Conservation (phyloP, 768 basidiomycete species). For the Mycena leptocephala region DNA sequence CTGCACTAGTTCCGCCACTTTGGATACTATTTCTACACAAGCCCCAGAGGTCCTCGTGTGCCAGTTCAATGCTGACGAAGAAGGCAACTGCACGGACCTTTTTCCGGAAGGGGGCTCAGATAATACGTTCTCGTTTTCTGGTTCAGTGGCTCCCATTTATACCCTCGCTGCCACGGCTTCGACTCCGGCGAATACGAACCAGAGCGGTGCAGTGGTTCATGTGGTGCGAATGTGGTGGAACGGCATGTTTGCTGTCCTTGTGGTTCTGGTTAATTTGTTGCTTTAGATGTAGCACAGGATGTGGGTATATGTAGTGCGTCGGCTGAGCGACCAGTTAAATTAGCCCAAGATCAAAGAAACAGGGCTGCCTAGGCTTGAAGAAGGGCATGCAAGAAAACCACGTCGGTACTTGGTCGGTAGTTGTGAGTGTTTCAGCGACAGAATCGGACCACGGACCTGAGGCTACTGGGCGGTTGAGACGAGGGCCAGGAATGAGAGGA, state of each 20-base stretch:
- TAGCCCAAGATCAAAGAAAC: too few species aligned
- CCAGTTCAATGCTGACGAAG: conserved; percentile 8
- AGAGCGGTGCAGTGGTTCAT: not conserved
- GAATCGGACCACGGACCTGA: too few species aligned
- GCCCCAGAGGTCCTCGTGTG: not conserved
- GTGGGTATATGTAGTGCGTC: too few species aligned
- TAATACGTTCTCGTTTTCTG: conserved; percentile 2
- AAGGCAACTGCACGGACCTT: conserved; percentile 8
- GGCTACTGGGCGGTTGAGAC: too few species aligned
- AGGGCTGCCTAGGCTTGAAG: too few species aligned
- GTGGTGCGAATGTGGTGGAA: not conserved
- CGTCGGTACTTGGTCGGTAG: too few species aligned
- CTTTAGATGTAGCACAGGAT: not conserved
- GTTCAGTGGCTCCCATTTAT: not conserved
- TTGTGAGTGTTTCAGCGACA: too few species aligned
- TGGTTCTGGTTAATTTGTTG: conserved; percentile 2
- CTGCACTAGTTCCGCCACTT: conserved; percentile 3
- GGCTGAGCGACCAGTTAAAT: too few species aligned
- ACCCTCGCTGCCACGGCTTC: not conserved
- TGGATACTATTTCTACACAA: not conserved
- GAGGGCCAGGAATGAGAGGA: too few species aligned
- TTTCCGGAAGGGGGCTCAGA: not conserved
- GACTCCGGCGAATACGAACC: not conserved
- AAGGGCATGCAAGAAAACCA: too few species aligned
- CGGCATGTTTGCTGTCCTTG: not conserved